Base-by-base conservation (phyloP, 768 basidiomycete genomes). In the Punctularia strigosozonata region DNA sequence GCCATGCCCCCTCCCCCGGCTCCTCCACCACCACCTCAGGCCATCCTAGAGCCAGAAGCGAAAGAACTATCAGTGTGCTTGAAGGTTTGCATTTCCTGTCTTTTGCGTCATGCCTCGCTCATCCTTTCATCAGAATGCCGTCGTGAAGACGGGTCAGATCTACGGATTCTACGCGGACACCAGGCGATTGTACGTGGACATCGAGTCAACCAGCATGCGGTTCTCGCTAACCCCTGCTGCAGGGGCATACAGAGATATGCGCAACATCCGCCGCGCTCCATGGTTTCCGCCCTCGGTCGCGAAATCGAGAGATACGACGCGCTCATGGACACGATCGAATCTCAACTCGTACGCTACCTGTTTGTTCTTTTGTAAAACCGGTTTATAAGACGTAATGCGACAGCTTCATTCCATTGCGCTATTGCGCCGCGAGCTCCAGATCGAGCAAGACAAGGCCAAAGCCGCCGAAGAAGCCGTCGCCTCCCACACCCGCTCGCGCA, bases 281-380 rank as follows among this genome's bases (percentile, higher is more conserved):
- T 86, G 10, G 75, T 71, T 3, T 62, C 73, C 3, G 67, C 79
- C 14, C 64, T 89, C 24, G 78, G 83, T 13, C 72, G 72, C 25
- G 82, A 85, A 50, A 62, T 86, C 3, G 82, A 87, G 52, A 79
- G 72, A 50, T 88, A 80, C 47, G 83, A 88, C 50, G 81, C 85
- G 48, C 45, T 86, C 4, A 84, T 82, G 49, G 86, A 89, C 51
- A 63, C 75, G 2, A 73, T 89, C 36, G 86, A 88, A 54, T 69
- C 75, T 28, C 73, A 76, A 38, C 48, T 89, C 46, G 85, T 76
- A 55, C 55, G 76, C 58, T 31, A 26, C 23, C 34, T n/a, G 25
- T 33, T n/a, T 19, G 31, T 28, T 6, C 10, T 43, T 4, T 7
- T 20, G n/a, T 5, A 6, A n/a, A 41, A 12, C 13, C 8, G 23